A percentile compares a stretch with the other conserved stretches of the same genome.
Evolutionary conservation across 345 rosid genomes (phyloP).

Genomic region (Salix koriyanagi): DNA sequence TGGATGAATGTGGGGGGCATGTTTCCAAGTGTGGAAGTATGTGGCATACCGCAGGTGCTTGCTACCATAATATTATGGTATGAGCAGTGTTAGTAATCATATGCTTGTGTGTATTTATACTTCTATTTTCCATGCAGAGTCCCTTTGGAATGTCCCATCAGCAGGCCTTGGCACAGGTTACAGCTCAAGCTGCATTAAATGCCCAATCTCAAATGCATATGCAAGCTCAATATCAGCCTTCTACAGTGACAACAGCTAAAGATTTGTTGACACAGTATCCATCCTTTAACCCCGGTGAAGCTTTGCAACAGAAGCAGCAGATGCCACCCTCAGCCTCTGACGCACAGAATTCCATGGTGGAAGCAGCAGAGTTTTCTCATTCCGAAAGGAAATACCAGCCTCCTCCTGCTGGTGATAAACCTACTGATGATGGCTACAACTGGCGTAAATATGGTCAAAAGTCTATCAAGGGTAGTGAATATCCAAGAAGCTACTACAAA

Average conservation of each 20-base stretch:
- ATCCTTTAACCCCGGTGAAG: slow-evolving; percentile 33
- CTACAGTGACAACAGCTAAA: slow-evolving; percentile 13
- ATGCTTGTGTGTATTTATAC: slow-evolving; percentile 13
- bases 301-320: slow-evolving; percentile 38
- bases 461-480: slow-evolving; percentile 90
- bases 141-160: slow-evolving; percentile 81
- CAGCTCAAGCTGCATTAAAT: slow-evolving; percentile 62
- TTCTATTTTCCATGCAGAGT: slow-evolving; percentile 42
- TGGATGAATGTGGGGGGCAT: neutral
- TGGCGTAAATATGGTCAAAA: slow-evolving; percentile 98
- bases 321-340: slow-evolving; percentile 37
- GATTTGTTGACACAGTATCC: slow-evolving; percentile 31
- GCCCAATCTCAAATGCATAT: slow-evolving; percentile 38
- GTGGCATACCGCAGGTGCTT: neutral
- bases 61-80: neutral
- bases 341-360: slow-evolving; percentile 32
- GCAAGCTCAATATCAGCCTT: slow-evolving; percentile 39
- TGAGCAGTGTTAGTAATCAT: neutral
- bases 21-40: neutral
- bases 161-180: slow-evolving; percentile 77
- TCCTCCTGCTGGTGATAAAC: slow-evolving; percentile 59
- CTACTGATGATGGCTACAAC: slow-evolving; percentile 86
- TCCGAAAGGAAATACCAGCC: slow-evolving; percentile 53
- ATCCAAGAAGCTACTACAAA: slow-evolving; percentile 94
- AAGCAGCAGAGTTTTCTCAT: slow-evolving; percentile 46